These are phyloP conservation scores for Diversispora eburnea DNA, from an alignment of 192 early-diverging fungal genomes.

Conservation along the genomic window DNA sequence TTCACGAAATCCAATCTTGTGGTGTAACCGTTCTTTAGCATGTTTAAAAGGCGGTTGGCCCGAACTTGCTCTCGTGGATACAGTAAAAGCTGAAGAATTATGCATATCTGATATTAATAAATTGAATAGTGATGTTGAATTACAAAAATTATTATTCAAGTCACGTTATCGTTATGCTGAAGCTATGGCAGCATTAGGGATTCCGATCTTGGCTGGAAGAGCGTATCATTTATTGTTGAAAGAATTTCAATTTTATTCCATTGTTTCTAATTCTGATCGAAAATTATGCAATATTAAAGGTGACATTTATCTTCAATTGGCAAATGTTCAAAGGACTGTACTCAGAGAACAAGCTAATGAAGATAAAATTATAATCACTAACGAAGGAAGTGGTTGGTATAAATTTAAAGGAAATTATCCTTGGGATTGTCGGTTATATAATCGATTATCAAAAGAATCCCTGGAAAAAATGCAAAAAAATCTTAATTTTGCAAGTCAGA, in stretches of 20 bases:
- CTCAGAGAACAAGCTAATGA: background rate
- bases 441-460: background rate
- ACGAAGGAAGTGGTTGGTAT: background rate
- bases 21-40: slow-evolving; percentile 14
- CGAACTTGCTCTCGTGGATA: slow-evolving; percentile 13
- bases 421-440: slow-evolving; percentile 5
- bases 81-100: slow-evolving; percentile 2
- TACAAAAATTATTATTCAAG: slow-evolving; percentile 2
- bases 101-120: background rate
- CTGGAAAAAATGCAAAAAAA: background rate
- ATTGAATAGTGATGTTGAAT: background rate
- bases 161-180: slow-evolving; percentile 7
- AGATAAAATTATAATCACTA: background rate
- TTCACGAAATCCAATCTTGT: slow-evolving; percentile 3
- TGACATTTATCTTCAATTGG: too few species aligned
- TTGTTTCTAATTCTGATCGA: background rate
- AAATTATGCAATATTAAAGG: too few species aligned
- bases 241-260: background rate
- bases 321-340: too few species aligned
- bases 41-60: slow-evolving; percentile 15
- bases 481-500: slow-evolving; percentile 12
- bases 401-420: slow-evolving; percentile 16
- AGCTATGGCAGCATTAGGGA: slow-evolving; percentile 7
- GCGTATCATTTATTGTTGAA: background rate
- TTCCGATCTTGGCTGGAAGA: background rate